Base-by-base conservation (phyloP, 1,139 yeast genomes). In the Sugiyamaella xylanicola region DNA sequence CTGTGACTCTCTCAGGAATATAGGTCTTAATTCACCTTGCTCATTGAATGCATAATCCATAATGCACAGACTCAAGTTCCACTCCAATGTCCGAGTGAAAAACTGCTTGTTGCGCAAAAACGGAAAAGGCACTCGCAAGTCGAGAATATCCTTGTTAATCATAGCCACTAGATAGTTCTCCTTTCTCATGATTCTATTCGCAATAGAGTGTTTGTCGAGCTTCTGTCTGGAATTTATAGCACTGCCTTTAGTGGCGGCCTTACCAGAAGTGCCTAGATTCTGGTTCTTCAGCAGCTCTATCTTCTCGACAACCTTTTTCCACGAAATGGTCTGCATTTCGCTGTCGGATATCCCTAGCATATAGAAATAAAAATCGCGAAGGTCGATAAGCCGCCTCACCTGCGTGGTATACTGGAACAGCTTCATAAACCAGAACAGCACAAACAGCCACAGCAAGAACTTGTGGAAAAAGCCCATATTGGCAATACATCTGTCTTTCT, bases 91-190 rank as follows among this genome's bases (percentile, higher is more conserved):
- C 61, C 87, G 85, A 0, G 99, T 92, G 46, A 93, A 73, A 37
- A 86, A 80, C 43, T 69, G 66, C 47, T 61, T 57, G 17, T 65
- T 62, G 5, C 61, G 57, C 32, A 65, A 56, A 3, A 79, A 65
- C 0, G 87, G 87, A 4, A 79, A 62, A 1, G 80, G 77, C 17
- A 87, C 67, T 0, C 86, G 77, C 35, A 89, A 73, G 64, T 88
- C 87, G 43, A 93, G 72, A 0, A 92, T 75, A 60, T 88, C 84
- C 63, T 85, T 88, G 72, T 91, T 92, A 64, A 89, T 84, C 65
- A 93, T 74, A 0, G 97, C 97, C 67, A 93, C 89, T 76, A 90
- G 79, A 68, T 92, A 93, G 68, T 93, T 93, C 62, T 95, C 99
- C 62, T 86, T 87, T 56, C 99, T 78, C 99, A 93, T 92, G 56